These are phyloP conservation scores for Colletotrichum brevisporum DNA, from an alignment of 2,329 filamentous ascomycete genomes.

Conservation along the genomic window DNA sequence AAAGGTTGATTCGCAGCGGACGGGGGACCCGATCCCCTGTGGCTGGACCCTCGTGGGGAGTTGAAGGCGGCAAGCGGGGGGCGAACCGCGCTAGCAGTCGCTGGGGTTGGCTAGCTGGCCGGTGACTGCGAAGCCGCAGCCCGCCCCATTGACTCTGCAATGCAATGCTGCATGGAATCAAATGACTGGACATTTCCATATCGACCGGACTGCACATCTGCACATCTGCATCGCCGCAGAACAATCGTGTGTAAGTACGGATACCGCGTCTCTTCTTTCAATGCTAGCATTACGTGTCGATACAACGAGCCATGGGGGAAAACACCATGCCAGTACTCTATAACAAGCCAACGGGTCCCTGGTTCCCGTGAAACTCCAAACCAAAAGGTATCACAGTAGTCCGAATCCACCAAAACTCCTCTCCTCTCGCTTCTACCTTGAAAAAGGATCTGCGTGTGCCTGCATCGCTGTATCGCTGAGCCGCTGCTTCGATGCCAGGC, in stretches of 20 bases:
- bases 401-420: constrained; percentile 30
- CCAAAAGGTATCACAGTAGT: constrained; percentile 30
- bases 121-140: neutral
- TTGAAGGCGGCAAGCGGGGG: neutral
- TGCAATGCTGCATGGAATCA: no score
- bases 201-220: no score
- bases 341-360: constrained; percentile 2
- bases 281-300: neutral
- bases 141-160: no score
- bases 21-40: neutral
- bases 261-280: neutral
- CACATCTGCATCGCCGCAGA: no score
- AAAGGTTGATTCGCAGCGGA: neutral
- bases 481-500: neutral
- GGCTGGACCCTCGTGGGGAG: neutral
- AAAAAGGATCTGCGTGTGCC: neutral
- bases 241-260: neutral
- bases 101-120: neutral
- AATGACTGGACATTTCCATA: no score
- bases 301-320: neutral
- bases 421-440: constrained; percentile 22
- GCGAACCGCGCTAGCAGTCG: constrained; percentile 5
- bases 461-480: no score
- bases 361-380: constrained; percentile 28
- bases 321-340: neutral